These are phyloP conservation scores for Mentha longifolia DNA, from an alignment of 257 asterid genomes.

Conservation along the genomic window DNA sequence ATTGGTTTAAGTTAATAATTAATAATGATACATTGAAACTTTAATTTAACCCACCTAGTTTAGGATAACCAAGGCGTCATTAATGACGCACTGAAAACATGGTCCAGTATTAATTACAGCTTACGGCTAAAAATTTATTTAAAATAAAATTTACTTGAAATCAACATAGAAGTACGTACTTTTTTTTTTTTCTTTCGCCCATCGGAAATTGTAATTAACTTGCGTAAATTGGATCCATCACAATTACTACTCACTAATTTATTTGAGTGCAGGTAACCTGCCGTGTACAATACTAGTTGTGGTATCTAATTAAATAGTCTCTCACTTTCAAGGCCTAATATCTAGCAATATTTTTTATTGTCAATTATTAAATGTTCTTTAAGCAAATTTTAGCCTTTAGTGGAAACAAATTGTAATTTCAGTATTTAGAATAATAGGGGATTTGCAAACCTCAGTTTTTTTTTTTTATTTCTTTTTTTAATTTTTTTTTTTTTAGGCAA, in stretches of 20 bases:
- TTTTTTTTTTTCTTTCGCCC: too few species aligned
- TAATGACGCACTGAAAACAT: slow-evolving; percentile 1
- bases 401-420: too few species aligned
- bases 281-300: slow-evolving; percentile 6
- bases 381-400: too few species aligned
- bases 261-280: slow-evolving; percentile 10
- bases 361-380: too few species aligned
- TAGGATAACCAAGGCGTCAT: slow-evolving; percentile 16
- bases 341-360: too few species aligned
- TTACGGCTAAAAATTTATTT: neutral
- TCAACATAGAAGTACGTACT: too few species aligned
- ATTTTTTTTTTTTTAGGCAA: too few species aligned
- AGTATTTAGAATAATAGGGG: too few species aligned
- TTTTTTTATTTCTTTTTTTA: too few species aligned
- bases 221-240: slow-evolving; percentile 28
- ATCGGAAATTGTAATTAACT: slow-evolving; percentile 17
- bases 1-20: neutral
- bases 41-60: neutral
- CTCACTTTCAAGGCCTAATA: too few species aligned
- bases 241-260: slow-evolving; percentile 6
- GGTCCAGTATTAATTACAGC: neutral
- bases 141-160: neutral
- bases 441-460: too few species aligned
- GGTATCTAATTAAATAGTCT: neutral
- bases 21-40: neutral